A percentile compares a stretch with the other conserved stretches of the same genome.
Evolutionary conservation across 169 alveolate species (phyloP).

Genomic region (Ichthyophthirius multifiliis): DNA sequence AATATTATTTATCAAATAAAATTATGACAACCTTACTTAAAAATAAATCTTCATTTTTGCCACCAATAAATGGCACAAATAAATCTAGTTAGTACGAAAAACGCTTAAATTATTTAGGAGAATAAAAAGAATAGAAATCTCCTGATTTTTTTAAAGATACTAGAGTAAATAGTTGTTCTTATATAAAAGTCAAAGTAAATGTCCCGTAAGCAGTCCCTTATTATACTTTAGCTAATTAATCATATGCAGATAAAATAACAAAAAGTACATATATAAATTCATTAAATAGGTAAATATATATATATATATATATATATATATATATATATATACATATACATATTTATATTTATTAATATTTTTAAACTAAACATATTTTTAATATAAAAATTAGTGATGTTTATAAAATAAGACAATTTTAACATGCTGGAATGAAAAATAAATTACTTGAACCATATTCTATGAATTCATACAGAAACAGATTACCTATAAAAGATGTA

Average conservation of each 20-base stretch:
- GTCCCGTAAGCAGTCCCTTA: constrained; percentile 29
- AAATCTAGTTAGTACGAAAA: too few relatives aligned
- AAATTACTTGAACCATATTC: constrained; percentile 54
- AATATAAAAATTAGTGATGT: too few relatives aligned
- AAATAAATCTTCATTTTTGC: too few relatives aligned
- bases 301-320: neutral
- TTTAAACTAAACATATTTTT: too few relatives aligned
- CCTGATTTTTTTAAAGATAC: constrained; percentile 33
- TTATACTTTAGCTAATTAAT: constrained; percentile 22
- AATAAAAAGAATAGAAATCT: constrained; percentile 27
- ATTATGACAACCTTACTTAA: too few relatives aligned
- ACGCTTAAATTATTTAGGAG: neutral
- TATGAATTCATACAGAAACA: constrained; percentile 52
- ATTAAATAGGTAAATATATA: constrained; percentile 13
- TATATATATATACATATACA: too few relatives aligned
- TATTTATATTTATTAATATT: too few relatives aligned
- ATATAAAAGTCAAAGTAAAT: constrained; percentile 22
- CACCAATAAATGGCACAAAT: too few relatives aligned
- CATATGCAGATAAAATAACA: constrained; percentile 26
- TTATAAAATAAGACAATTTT: constrained; percentile 31
- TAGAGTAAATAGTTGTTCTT: constrained; percentile 38
- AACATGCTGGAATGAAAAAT: constrained; percentile 55
- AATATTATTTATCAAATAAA: too few relatives aligned
- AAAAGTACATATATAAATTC: constrained; percentile 23
- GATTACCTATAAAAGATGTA: constrained; percentile 53